Conservation (phyloP, 441 rosid species). For the Erodium moschatum region DNA sequence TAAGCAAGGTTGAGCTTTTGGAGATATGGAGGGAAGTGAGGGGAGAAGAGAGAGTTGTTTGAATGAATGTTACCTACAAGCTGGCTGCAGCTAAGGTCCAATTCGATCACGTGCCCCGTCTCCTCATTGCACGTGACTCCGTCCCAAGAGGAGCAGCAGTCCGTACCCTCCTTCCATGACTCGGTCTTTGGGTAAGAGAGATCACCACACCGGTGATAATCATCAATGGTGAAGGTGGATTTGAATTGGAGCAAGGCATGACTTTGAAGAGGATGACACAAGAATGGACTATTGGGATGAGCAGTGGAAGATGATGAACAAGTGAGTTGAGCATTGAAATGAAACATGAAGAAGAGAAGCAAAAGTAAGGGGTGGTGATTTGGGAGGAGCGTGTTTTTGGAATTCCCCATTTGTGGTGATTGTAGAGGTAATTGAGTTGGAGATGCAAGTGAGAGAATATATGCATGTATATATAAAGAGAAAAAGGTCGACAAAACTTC, state of each 20-base stretch:
- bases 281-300: neutral
- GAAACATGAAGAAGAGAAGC: neutral
- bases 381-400: too few relatives aligned
- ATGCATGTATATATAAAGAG: too few relatives aligned
- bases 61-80: neutral
- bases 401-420: neutral
- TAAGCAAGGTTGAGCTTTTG: too few relatives aligned
- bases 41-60: neutral
- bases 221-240: neutral
- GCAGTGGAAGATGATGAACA: too few relatives aligned
- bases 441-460: too few relatives aligned
- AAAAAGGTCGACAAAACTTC: too few relatives aligned
- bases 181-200: neutral
- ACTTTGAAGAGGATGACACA: neutral
- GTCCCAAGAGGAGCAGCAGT: neutral
- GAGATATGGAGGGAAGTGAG: neutral
- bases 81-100: neutral
- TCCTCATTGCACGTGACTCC: neutral
- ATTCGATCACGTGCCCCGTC: neutral
- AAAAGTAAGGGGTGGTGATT: too few relatives aligned
- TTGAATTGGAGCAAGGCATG: neutral
- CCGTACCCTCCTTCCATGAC: neutral
- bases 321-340: too few relatives aligned
- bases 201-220: neutral
- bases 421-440: neutral